A percentile compares a stretch with the other conserved stretches of the same genome.
These are phyloP conservation scores for Fusarium pininemorale DNA, from an alignment of 2,329 filamentous ascomycete genomes.

Conservation along the genomic window DNA sequence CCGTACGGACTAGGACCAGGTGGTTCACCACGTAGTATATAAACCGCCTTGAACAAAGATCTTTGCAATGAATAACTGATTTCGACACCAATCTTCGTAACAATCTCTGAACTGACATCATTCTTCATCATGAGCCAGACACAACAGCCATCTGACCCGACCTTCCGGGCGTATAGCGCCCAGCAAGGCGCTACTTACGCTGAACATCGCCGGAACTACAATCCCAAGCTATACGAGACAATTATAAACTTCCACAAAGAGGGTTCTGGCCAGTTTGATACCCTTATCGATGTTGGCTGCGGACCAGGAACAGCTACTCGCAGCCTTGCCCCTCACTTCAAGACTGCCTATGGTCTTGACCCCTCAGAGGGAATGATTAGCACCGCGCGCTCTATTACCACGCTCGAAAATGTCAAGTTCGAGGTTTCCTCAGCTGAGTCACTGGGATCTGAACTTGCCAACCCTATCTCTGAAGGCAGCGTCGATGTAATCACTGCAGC, in stretches of 20 bases:
- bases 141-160: background rate
- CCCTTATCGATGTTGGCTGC: background rate
- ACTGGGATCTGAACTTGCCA: background rate
- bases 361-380: constrained; percentile 1
- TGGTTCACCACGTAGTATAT: no score
- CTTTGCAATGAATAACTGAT: background rate
- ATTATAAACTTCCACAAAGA: background rate
- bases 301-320: background rate
- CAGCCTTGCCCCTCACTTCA: background rate
- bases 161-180: background rate
- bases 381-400: background rate
- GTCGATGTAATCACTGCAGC: background rate
- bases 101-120: no score
- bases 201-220: background rate
- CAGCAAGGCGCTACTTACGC: background rate
- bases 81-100: background rate
- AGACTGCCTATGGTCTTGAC: background rate
- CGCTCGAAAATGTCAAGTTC: background rate
- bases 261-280: background rate
- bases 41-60: background rate
- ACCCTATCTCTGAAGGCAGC: background rate
- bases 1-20: background rate
- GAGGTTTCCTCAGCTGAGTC: background rate
- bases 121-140: background rate
- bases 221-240: background rate